These are phyloP conservation scores for Cladophialophora bantiana DNA, from an alignment of 2,329 filamentous ascomycete species.

Conservation along the genomic window DNA sequence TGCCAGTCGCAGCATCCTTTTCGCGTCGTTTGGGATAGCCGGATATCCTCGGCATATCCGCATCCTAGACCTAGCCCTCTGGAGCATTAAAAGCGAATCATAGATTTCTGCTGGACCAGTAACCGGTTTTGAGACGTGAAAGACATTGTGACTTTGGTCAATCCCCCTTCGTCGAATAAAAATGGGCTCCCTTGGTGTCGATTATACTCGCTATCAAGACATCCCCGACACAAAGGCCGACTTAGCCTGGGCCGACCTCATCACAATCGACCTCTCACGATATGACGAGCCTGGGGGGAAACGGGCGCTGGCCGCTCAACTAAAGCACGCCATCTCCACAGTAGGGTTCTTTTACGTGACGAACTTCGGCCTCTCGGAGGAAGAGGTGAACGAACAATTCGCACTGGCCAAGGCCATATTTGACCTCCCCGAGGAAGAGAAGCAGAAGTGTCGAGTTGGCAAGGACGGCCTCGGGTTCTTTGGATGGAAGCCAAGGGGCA, in stretches of 20 bases:
- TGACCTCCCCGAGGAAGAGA: conserved; percentile 63
- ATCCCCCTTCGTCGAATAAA: background rate
- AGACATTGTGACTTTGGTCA: background rate
- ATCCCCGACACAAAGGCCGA: conserved; percentile 21
- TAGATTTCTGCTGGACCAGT: background rate
- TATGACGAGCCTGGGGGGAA: conserved; percentile 63
- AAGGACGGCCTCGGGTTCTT: conserved; percentile 64
- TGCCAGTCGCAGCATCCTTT: background rate
- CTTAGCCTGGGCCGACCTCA: conserved; percentile 32
- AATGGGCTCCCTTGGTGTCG: conserved; percentile 40
- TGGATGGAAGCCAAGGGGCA: conserved; percentile 50
- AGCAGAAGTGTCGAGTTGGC: conserved; percentile 62
- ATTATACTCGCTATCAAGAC: conserved; percentile 14
- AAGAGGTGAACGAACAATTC: conserved; percentile 66
- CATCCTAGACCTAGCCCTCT: background rate
- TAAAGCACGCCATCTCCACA: conserved; percentile 41
- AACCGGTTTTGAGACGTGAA: background rate
- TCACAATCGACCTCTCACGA: conserved; percentile 53
- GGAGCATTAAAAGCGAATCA: background rate
- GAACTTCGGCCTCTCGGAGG: conserved; percentile 65
- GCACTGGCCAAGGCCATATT: conserved; percentile 65
- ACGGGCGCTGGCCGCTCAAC: conserved; percentile 59
- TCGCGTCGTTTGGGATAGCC: background rate
- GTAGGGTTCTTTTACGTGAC: conserved; percentile 65
- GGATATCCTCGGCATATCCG: background rate